Percentiles rank a stretch among this genome's conserved stretches.
These are phyloP conservation scores for Teunomyces tritomae DNA, from an alignment of 805 yeast genomes.

Conservation along the genomic window DNA sequence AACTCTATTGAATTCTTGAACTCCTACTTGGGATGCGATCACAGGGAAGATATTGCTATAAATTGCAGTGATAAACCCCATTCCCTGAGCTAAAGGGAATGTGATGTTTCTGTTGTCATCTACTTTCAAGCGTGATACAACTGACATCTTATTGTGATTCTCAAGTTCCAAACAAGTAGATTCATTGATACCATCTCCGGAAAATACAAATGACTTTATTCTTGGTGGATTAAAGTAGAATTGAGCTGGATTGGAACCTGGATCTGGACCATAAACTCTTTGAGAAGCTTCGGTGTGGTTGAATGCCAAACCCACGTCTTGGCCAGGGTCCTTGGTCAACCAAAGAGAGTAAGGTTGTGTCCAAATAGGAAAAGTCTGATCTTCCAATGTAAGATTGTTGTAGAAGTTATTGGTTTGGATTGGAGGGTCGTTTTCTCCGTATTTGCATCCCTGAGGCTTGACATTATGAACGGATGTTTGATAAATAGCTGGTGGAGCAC, in stretches of 20 bases:
- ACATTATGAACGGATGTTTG: constrained; percentile 30
- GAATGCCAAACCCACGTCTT: constrained; percentile 62
- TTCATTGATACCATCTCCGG: constrained; percentile 21
- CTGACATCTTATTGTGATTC: constrained; percentile 32
- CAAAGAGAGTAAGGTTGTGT: constrained; percentile 80
- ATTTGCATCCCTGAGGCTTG: constrained; percentile 32
- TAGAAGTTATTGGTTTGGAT: constrained; percentile 78
- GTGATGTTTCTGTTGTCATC: constrained; percentile 11
- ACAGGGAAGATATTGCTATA: constrained; percentile 19
- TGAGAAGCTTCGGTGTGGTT: constrained; percentile 60
- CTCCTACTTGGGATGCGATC: constrained; percentile 63
- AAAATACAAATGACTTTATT: constrained; percentile 53
- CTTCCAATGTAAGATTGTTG: constrained; percentile 65
- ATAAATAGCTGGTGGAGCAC: constrained; percentile 46
- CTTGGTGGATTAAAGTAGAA: constrained; percentile 69
- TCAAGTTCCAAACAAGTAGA: constrained; percentile 17
- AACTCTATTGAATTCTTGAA: constrained; percentile 45
- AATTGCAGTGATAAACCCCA: constrained; percentile 74
- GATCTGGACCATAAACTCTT: constrained; percentile 68
- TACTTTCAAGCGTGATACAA: constrained; percentile 18
- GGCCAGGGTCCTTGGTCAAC: constrained; percentile 48
- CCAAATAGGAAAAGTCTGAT: constrained; percentile 71
- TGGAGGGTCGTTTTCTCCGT: constrained; percentile 32
- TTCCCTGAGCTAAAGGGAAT: constrained; percentile 73
- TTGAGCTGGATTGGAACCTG: constrained; percentile 48